Conservation (phyloP, 2,329 filamentous ascomycete species). For the Paradendryphiella salina region DNA sequence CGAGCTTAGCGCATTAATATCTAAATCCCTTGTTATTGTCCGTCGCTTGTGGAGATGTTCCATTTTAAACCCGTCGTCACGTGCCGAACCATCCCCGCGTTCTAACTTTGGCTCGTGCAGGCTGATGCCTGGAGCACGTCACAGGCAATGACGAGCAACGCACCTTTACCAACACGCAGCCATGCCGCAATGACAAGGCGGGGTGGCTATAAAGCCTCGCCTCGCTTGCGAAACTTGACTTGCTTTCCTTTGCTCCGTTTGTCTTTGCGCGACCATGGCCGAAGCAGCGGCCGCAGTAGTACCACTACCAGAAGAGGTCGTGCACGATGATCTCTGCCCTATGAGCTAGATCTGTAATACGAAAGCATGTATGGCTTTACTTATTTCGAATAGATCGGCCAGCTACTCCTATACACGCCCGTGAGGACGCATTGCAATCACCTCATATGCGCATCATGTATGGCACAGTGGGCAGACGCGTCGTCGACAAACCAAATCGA, state of each 20-base stretch:
- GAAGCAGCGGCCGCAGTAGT: not conserved
- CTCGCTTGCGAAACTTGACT: not conserved
- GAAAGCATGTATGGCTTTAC: not conserved
- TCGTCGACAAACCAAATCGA: slow-evolving; percentile 44
- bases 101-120: not conserved
- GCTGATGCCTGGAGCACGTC: slow-evolving; percentile 10
- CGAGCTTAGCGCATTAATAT: not conserved
- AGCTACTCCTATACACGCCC: slow-evolving; percentile 49
- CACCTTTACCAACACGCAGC: not conserved
- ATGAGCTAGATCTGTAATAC: slow-evolving; percentile 11
- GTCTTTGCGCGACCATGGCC: slow-evolving; percentile 1
- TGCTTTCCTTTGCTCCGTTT: too few relatives aligned
- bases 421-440: slow-evolving; percentile 51
- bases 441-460: slow-evolving; percentile 51
- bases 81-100: slow-evolving; percentile 1
- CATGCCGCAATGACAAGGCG: not conserved
- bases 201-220: not conserved
- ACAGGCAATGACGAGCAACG: slow-evolving; percentile 3
- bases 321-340: slow-evolving; percentile 52
- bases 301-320: slow-evolving; percentile 23
- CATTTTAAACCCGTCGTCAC: slow-evolving; percentile 2
- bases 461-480: slow-evolving; percentile 53
- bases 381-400: slow-evolving; percentile 44
- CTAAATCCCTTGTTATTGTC: not conserved
- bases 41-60: too few relatives aligned